These are phyloP conservation scores for Exophiala sideris DNA, from an alignment of 2,329 filamentous ascomycete genomes.

Conservation along the genomic window DNA sequence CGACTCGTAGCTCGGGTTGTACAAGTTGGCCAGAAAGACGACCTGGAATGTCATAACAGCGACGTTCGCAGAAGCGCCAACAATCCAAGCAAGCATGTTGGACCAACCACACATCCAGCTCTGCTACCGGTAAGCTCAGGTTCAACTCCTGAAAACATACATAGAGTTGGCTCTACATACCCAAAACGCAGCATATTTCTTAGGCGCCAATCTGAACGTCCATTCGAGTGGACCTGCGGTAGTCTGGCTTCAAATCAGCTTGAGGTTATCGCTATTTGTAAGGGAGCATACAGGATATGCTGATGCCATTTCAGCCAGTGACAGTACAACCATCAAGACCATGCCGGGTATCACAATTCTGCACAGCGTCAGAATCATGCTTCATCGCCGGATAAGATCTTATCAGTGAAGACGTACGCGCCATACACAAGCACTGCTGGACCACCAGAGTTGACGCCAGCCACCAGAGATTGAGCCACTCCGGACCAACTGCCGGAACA, in stretches of 20 bases:
- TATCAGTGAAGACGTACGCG: neutral
- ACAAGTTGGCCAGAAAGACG: neutral
- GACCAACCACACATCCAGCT: neutral
- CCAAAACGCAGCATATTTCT: neutral
- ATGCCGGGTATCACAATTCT: neutral
- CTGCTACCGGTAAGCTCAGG: neutral
- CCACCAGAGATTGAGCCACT: neutral
- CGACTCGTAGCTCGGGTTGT: neutral
- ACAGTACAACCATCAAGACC: neutral
- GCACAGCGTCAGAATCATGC: neutral
- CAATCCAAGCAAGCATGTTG: slow-evolving; percentile 2
- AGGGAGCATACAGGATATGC: neutral
- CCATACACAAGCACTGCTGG: neutral
- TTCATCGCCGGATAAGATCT: no score
- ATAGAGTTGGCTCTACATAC: neutral
- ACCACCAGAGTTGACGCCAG: neutral
- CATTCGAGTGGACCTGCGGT: neutral
- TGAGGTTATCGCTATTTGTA: no score
- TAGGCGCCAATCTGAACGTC: neutral
- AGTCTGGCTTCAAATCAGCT: neutral
- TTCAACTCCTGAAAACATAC: no score
- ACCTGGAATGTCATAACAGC: neutral
- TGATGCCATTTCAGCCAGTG: neutral
- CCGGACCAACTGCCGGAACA: neutral
- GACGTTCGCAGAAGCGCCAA: neutral